These are phyloP conservation scores for Eucalyptus guilfoylei DNA, from an alignment of 345 rosid species.

Conservation along the genomic window DNA sequence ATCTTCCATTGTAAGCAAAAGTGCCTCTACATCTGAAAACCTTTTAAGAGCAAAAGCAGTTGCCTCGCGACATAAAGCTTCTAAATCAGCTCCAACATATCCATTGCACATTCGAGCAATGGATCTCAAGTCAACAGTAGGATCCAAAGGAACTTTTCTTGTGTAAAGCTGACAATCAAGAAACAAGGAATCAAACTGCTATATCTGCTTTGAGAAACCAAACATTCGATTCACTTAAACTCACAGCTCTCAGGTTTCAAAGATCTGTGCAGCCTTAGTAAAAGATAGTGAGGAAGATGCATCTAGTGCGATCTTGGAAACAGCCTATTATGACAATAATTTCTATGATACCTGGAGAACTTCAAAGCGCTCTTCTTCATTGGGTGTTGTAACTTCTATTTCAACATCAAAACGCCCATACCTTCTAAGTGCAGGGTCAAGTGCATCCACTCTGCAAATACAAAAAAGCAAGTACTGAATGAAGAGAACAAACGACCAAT, in stretches of 20 bases:
- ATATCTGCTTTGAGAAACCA: neutral
- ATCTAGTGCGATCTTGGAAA: neutral
- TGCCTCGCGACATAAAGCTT: conserved; percentile 86
- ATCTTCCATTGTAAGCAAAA: conserved; percentile 41
- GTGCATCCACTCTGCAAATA: conserved; percentile 45
- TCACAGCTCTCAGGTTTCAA: neutral
- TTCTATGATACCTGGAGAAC: conserved; percentile 51
- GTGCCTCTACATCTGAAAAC: conserved; percentile 16
- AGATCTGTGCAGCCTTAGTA: neutral
- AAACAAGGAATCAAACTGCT: neutral
- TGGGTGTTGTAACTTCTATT: conserved; percentile 82
- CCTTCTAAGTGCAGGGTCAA: conserved; percentile 80
- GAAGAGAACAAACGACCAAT: neutral
- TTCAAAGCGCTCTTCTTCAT: conserved; percentile 65
- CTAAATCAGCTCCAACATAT: conserved; percentile 94
- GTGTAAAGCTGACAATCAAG: conserved; percentile 52
- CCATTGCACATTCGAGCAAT: conserved; percentile 83
- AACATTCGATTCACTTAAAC: neutral
- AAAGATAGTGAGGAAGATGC: neutral
- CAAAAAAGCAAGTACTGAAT: neutral
- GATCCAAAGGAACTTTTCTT: conserved; percentile 49
- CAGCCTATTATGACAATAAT: neutral
- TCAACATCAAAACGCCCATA: conserved; percentile 77
- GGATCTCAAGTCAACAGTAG: conserved; percentile 39
- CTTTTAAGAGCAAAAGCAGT: conserved; percentile 43